Evolutionary conservation across 2,329 filamentous ascomycete genomes (phyloP), one percentile per base, ranked within the genome.

Genomic region (Sarocladium strictum): DNA sequence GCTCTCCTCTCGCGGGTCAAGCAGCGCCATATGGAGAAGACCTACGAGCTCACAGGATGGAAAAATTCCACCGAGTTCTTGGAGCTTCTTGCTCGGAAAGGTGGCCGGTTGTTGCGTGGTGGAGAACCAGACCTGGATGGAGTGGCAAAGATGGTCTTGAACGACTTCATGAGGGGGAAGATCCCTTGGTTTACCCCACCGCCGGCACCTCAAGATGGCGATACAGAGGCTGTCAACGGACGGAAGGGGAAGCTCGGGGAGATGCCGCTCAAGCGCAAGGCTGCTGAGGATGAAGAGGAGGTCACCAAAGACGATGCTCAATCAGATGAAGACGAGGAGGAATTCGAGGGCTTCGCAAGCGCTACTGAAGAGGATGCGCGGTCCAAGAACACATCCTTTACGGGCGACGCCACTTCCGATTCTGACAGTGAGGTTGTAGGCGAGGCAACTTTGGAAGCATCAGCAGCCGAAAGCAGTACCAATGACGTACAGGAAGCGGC

Each of bases 41-140:
- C 94, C 1, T 99, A 99, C 62, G 90, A 94, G 54, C 75, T 99
- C 23, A 89, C 84, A 63, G 86, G 86, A 12, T 95, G 89, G 77
- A 81, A 80, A 5, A 83, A 89, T 62, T 78, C 89, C 15, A 85
- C 87, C 14, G 85, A 93, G 58, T 96, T 99, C 63, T 76, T 99
- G 1, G 93, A 96, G 65, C 75, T 90, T 26, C 76, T 99, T 2
- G 93, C 92, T 9, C 79, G 92, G 55, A 97, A 97, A 69, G 85
- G 85, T 56, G 94, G 94, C 15, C 81, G 92, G 62, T 73, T 99
- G 19, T 75, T 97, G 15, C 91, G 90, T 67, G 93, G 90, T 56
- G 94, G 93, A n/a, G 94, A 97, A 68, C 88, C 93, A 3, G 94
- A 99, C 69, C 74, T 97, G 54, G 93, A 97, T 63, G 91, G 92